Evolutionary conservation across 2,329 filamentous ascomycete genomes (phyloP).

Genomic region (Phialocephala subalpina): DNA sequence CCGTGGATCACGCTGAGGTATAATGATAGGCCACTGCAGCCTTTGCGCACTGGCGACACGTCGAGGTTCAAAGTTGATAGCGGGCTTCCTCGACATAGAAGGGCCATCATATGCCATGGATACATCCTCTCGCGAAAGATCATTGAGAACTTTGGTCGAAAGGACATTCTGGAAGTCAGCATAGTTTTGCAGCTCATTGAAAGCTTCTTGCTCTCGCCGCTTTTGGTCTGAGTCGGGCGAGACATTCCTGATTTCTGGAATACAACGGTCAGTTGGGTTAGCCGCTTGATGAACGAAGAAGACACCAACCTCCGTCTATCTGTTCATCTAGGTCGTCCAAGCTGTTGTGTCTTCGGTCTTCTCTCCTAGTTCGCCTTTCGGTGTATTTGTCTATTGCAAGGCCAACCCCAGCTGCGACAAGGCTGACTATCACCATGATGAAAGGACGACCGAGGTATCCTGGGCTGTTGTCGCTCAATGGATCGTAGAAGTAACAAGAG

Average conservation of each 20-base stretch:
- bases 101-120: neutral
- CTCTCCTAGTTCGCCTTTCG: slow-evolving; percentile 4
- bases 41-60: neutral
- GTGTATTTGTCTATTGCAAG: slow-evolving; percentile 16
- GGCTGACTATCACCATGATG: slow-evolving; percentile 18
- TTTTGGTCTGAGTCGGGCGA: neutral
- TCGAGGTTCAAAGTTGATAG: neutral
- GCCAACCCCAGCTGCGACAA: slow-evolving; percentile 19
- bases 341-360: neutral
- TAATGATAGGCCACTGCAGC: slow-evolving; percentile 54
- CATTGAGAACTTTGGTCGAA: slow-evolving; percentile 25
- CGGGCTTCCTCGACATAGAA: no score
- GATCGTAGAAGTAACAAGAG: neutral
- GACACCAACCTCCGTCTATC: neutral
- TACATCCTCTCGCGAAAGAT: slow-evolving; percentile 12
- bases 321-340: neutral
- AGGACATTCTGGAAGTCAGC: slow-evolving; percentile 29
- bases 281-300: neutral
- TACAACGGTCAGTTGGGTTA: neutral
- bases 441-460: neutral
- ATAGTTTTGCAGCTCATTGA: slow-evolving; percentile 28
- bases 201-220: slow-evolving; percentile 23
- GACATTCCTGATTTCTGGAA: slow-evolving; percentile 12
- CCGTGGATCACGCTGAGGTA: slow-evolving; percentile 58
- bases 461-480: neutral